Evolutionary conservation across 305 asterid species (phyloP), one percentile per base, ranked within the genome.

Genomic region (Solanum hybrid): DNA sequence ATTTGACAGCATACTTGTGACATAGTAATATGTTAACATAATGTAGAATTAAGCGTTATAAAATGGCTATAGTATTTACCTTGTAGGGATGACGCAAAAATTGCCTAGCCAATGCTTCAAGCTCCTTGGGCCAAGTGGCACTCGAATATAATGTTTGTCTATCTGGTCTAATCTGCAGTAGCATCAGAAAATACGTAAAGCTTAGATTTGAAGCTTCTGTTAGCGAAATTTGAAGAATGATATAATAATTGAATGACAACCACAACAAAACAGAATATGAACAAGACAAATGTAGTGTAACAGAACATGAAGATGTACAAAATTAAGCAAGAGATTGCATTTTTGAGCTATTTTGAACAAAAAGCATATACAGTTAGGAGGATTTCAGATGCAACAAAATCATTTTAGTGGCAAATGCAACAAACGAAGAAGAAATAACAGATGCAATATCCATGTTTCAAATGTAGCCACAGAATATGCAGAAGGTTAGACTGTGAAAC

Each of bases 91-190:
- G 2, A 37, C 39, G 39, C 11, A 37, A 37, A 37, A 37, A 8
- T 8, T 37, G 39, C 39, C 10, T 37, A 37, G 39, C 39, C 11
- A 37, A 0, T 37, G 39, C 39, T 37, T 37, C 39, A 37, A 37
- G 3, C 39, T 37, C 39, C 11, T 37, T 95, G 32, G 99, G 99
- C 99, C 98, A 97, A 87, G 99, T 97, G 89, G 99, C 99, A 92
- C 99, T 97, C 98, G 97, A 97, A 92, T 95, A 97, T 93, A 97
- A 90, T 89, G 99, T 97, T 90, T 97, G 99, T 92, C 99, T 96
- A 90, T 97, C 98, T 20, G 99, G 98, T 89, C 99, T 95, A 91
- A 95, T 95, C 99, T 95, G 95, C 91, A 92, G 72, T 15, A 82
- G 2, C 87, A 82, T 38, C 10, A 82, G 2, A 9, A 39, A 89